These are phyloP conservation scores for Carallia brachiata DNA, from an alignment of 345 rosid genomes.

Conservation along the genomic window DNA sequence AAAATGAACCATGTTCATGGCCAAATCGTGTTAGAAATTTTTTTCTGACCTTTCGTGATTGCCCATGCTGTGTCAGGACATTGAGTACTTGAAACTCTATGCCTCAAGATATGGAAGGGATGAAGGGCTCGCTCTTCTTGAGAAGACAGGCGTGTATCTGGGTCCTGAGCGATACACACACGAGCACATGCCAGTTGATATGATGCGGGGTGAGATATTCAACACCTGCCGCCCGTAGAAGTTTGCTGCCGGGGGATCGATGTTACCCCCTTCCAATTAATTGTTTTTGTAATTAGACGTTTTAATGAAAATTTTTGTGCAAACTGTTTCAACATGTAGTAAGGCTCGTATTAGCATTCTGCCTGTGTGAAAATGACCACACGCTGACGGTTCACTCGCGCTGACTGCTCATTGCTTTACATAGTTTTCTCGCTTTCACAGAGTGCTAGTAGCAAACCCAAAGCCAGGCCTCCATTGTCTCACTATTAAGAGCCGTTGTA, in stretches of 20 bases:
- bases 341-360: not conserved
- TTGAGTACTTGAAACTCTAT: slow-evolving; percentile 78
- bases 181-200: slow-evolving; percentile 82
- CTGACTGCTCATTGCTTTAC: not conserved
- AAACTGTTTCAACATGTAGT: not conserved
- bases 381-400: not conserved
- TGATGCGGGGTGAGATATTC: slow-evolving; percentile 88
- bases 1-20: too few relatives aligned
- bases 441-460: too few relatives aligned
- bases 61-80: slow-evolving; percentile 42
- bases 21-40: too few relatives aligned
- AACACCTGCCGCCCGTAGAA: slow-evolving; percentile 47
- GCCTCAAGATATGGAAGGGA: slow-evolving; percentile 71
- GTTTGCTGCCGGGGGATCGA: not conserved
- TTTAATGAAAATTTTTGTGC: not conserved
- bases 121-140: slow-evolving; percentile 70
- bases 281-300: slow-evolving; percentile 7
- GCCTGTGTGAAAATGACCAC: not conserved
- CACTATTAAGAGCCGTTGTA: too few relatives aligned
- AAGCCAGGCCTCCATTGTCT: too few relatives aligned
- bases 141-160: slow-evolving; percentile 76
- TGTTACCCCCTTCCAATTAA: not conserved
- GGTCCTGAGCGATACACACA: slow-evolving; percentile 91
- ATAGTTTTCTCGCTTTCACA: not conserved
- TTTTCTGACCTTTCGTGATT: not conserved